These are phyloP conservation scores for Crithidia expoeki DNA, from an alignment of 208 protist genomes.

Conservation along the genomic window DNA sequence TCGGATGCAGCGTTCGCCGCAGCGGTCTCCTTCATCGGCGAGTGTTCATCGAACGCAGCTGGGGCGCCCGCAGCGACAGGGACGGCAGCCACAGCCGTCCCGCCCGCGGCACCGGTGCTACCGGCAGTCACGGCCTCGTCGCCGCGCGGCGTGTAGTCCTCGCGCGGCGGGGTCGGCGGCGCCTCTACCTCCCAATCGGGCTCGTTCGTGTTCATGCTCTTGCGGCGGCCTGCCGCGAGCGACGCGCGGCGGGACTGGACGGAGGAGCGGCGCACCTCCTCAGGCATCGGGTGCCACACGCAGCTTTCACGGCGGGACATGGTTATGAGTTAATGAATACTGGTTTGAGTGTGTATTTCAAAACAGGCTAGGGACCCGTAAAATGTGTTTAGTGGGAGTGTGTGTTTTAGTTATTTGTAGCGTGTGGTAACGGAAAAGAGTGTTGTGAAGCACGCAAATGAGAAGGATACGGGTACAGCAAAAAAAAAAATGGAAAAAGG, in stretches of 20 bases:
- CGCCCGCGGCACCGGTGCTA: not conserved
- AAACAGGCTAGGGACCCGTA: too few species aligned
- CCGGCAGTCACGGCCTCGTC: not conserved
- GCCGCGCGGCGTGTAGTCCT: constrained; percentile 33
- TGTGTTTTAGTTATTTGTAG: too few species aligned
- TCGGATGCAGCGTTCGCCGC: constrained; percentile 9
- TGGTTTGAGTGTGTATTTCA: not conserved
- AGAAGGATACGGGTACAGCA: too few species aligned
- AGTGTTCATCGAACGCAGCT: constrained; percentile 5
- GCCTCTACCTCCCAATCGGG: constrained; percentile 58
- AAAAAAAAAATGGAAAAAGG: too few species aligned
- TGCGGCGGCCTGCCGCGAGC: constrained; percentile 47
- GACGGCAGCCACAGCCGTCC: not conserved
- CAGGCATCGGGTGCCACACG: constrained; percentile 72
- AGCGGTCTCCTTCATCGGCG: constrained; percentile 9
- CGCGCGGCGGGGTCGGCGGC: constrained; percentile 33
- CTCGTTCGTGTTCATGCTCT: constrained; percentile 27
- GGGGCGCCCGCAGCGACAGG: not conserved
- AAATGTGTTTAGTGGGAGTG: too few species aligned
- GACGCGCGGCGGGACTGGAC: constrained; percentile 54
- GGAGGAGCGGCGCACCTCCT: constrained; percentile 55
- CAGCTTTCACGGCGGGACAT: constrained; percentile 56
- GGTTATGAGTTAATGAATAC: not conserved
- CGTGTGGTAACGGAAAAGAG: too few species aligned
- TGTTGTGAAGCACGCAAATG: too few species aligned